Evolutionary conservation across 768 basidiomycete genomes (phyloP), one percentile per base, ranked within the genome.

Genomic region (Rossbeevera mucosa): DNA sequence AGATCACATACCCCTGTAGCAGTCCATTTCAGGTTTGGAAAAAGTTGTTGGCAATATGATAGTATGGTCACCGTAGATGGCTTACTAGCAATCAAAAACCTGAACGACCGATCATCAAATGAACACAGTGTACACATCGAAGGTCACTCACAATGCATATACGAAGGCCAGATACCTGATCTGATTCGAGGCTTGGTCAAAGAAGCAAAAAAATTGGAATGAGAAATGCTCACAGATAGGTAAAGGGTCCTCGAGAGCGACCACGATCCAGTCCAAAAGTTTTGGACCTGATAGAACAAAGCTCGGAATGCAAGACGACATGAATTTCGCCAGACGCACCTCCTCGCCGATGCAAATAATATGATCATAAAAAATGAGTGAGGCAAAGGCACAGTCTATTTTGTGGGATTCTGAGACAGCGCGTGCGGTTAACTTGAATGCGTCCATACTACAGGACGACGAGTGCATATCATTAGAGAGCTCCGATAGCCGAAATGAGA

Each of bases 181-280:
- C 53, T 56, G 33, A 22, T 28, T 26, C 16, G 14, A 24, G 29
- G 29, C 1, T 38, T 18, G 44, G 42, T 18, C 6, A n/a, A 24
- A 28, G 26, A 24, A 18, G 14, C 16, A n/a, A 9, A 18, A n/a
- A 9, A 18, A 13, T 25, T 5, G 14, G 16, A 25, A 5, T 29
- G 9, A 47, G n/a, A 14, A 33, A 54, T 5, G 1, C 44, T 40
- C 29, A 47, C 54, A 22, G 29, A 5, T 14, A 56, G 36, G 7
- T 55, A 56, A 16, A 56, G 53, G 28, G 50, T 0, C 29, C 43
- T 41, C 21, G 55, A 56, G 29, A 56, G 53, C 4, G 47, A 49
- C 55, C 47, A 56, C 3, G 47, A 1, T 40, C 43, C 29, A 18
- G 36, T 12, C 44, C 53, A 56, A 36, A 56, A 41, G 47, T 45